Conservation (phyloP, 2,329 filamentous ascomycete species). For the Trichocomaceae sp. region DNA sequence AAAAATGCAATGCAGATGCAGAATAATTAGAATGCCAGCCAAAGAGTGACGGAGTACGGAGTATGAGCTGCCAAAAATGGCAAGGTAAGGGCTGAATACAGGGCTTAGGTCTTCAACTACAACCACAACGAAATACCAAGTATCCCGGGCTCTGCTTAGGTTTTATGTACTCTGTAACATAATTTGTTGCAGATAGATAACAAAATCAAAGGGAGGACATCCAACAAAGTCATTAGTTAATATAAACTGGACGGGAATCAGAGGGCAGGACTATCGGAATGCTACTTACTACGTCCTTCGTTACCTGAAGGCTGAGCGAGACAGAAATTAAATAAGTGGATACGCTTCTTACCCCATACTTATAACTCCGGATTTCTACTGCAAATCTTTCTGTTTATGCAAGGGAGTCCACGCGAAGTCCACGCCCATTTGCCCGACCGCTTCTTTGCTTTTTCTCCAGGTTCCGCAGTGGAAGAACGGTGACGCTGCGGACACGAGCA, state of each 20-base stretch:
- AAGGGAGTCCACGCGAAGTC: conserved; percentile 11
- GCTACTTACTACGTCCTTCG: too few relatives aligned
- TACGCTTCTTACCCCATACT: conserved; percentile 9
- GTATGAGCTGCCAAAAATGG: neutral
- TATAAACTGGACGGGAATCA: too few relatives aligned
- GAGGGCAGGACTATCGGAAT: too few relatives aligned
- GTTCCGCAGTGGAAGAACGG: neutral
- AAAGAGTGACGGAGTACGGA: too few relatives aligned
- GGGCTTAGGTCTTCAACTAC: neutral
- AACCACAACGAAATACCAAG: neutral
- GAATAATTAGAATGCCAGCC: neutral
- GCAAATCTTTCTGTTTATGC: conserved; percentile 9
- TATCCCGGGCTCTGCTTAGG: neutral
- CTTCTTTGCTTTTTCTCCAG: conserved; percentile 2
- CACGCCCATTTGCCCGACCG: conserved; percentile 5
- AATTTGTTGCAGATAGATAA: too few relatives aligned
- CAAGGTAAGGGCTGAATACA: neutral
- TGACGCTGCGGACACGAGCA: neutral
- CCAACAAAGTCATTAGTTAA: neutral
- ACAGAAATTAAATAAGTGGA: neutral
- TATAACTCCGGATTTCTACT: conserved; percentile 3
- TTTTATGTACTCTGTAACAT: neutral
- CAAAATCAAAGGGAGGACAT: neutral
- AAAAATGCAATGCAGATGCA: neutral
- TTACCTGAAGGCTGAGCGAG: neutral